Base-by-base conservation (phyloP, 495 filamentous ascomycete genomes). In the Aspergillus kassunensis region DNA sequence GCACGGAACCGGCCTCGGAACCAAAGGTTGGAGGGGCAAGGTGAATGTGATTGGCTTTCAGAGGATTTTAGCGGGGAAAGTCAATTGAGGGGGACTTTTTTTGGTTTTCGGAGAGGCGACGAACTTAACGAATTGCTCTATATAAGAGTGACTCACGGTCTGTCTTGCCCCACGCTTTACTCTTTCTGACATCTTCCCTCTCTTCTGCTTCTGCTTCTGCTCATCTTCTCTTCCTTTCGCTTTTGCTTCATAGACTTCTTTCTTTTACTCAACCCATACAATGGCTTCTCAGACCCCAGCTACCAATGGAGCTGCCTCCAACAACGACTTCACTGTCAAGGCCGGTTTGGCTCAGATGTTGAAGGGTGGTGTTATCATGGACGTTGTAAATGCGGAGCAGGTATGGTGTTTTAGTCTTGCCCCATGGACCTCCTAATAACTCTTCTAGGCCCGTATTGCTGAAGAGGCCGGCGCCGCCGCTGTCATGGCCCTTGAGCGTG, bases 311-410 rank as follows among this genome's bases (percentile, higher is more conserved):
- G 25, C 59, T 49, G 56, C 62, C 44, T 42, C 58, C 63, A 73
- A 68, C 53, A 70, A 68, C 53, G 71, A 76, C 70, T 88, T 90
- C 69, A 78, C 81, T 49, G 81, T 95, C 80, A 98, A 98, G 81
- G 87, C 88, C 37, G 93, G 93, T 25, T 76, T 98, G 49, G 93
- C 93, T 18, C 85, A 92, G 65, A 98, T 98, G 93, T 72, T 98
- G 65, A 95, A 97, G 76, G 93, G 93, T 66, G 93, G 93, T 56
- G 93, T 98, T 31, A 98, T 98, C 68, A 98, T 98, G 93, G 93
- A 98, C 68, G 93, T 97, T 48, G 91, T 96, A 33, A 91, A 91
- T 66, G 88, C 91, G 15, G 85, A 88, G 57, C 91, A 98, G 79
- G 87, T 87, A 74, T 42, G 60, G 35, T 15, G 4, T 13, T 46